Conservation (phyloP, 768 basidiomycete genomes). For the Auricularia sp. region DNA sequence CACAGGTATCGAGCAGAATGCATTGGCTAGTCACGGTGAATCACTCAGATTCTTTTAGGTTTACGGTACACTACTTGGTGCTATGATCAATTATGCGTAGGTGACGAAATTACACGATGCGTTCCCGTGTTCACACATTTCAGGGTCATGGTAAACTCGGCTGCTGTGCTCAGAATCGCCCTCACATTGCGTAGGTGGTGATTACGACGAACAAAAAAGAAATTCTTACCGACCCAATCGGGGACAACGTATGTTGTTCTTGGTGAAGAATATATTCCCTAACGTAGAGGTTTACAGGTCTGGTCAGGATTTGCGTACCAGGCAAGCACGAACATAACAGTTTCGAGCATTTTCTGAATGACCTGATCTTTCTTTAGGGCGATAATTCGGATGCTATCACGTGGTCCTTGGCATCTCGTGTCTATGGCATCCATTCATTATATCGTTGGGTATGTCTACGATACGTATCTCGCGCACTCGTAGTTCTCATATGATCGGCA, state of each 20-base stretch:
- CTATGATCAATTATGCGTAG: slow-evolving; percentile 16
- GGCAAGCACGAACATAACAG: background rate
- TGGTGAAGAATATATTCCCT: too few species aligned
- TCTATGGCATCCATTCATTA: slow-evolving; percentile 42
- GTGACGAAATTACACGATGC: background rate
- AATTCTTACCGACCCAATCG: slow-evolving; percentile 38
- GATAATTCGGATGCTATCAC: slow-evolving; percentile 51
- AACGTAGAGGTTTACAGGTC: background rate
- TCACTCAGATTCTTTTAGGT: background rate
- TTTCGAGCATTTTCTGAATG: background rate
- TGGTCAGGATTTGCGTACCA: background rate
- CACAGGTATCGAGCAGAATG: slow-evolving; percentile 38
- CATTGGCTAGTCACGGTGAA: background rate
- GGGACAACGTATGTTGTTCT: slow-evolving; percentile 44
- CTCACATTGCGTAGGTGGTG: slow-evolving; percentile 29
- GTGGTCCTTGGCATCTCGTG: slow-evolving; percentile 53
- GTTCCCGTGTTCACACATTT: background rate
- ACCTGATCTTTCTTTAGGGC: slow-evolving; percentile 23
- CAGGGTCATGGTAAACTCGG: slow-evolving; percentile 41
- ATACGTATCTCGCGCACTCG: background rate
- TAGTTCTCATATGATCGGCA: background rate
- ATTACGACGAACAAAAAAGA: slow-evolving; percentile 17
- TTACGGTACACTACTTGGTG: slow-evolving; percentile 45
- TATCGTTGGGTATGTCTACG: slow-evolving; percentile 36
- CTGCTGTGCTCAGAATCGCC: background rate